Evolutionary conservation across 345 rosid species (phyloP).

Genomic region (Hibiscus mutabilis): DNA sequence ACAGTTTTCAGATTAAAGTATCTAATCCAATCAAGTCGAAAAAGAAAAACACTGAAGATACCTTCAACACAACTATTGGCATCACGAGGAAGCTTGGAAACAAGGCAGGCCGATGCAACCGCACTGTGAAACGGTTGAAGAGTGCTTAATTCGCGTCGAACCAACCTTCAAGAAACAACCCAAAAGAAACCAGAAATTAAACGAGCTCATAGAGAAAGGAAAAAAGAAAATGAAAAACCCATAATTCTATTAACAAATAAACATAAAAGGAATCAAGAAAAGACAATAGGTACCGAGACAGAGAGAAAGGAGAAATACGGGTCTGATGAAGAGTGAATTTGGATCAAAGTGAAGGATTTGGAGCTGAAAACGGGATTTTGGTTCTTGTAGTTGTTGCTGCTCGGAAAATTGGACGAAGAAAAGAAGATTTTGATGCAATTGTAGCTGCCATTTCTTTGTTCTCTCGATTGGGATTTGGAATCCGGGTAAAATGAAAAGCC

Average conservation of each 20-base stretch:
- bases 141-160: slow-evolving; percentile 60
- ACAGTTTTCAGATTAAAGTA: not conserved
- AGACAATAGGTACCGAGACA: slow-evolving; percentile 21
- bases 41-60: slow-evolving; percentile 5
- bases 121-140: slow-evolving; percentile 54
- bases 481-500: slow-evolving; percentile 24
- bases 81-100: slow-evolving; percentile 58
- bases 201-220: not conserved
- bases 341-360: slow-evolving; percentile 26
- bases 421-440: slow-evolving; percentile 43
- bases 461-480: slow-evolving; percentile 1
- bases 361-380: slow-evolving; percentile 26
- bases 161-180: slow-evolving; percentile 28
- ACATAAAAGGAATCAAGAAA: not conserved
- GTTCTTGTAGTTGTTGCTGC: slow-evolving; percentile 18
- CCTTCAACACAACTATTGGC: slow-evolving; percentile 39
- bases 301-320: slow-evolving; percentile 22
- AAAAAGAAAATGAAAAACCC: not conserved
- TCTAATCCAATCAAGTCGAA: not conserved
- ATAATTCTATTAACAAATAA: not conserved
- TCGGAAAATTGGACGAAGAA: slow-evolving; percentile 33
- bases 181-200: not conserved
- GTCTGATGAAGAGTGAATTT: slow-evolving; percentile 24
- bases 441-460: slow-evolving; percentile 31
- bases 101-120: slow-evolving; percentile 65